Conservation (phyloP, 352 stramenopile genomes). For the Phytophthora melonis region DNA sequence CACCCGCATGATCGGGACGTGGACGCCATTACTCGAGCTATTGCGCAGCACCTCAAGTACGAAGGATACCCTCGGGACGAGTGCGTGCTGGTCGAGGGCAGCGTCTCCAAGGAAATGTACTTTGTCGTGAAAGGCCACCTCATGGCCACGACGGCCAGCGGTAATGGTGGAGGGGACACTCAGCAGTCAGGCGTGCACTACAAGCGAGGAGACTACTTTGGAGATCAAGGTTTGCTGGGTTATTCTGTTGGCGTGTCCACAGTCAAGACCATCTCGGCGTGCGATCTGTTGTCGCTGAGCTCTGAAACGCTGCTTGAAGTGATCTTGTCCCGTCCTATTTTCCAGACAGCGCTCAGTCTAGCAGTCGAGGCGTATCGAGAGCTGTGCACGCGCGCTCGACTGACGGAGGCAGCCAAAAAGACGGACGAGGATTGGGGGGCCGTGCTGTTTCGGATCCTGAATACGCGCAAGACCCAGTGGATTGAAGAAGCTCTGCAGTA, state of each 20-base stretch:
- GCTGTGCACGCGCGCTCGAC: constrained; percentile 31
- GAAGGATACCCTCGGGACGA: constrained; percentile 76
- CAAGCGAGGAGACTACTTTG: constrained; percentile 65
- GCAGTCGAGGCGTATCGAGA: constrained; percentile 62
- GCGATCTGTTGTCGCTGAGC: constrained; percentile 39
- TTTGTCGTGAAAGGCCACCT: constrained; percentile 73
- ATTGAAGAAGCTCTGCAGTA: constrained; percentile 37
- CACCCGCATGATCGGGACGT: constrained; percentile 44
- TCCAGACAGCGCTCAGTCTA: constrained; percentile 41
- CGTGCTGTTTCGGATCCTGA: constrained; percentile 48
- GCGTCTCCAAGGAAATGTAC: constrained; percentile 74
- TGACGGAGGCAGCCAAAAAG: constrained; percentile 7
- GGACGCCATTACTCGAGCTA: constrained; percentile 41
- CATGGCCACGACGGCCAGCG: constrained; percentile 28
- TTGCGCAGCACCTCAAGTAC: constrained; percentile 65
- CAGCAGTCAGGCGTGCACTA: constrained; percentile 22
- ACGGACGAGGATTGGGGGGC: constrained; percentile 54
- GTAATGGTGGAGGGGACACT: background rate
- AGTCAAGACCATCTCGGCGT: constrained; percentile 39
- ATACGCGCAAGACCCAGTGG: constrained; percentile 45
- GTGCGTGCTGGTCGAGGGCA: constrained; percentile 67
- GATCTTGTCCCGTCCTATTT: constrained; percentile 39
- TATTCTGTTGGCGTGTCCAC: constrained; percentile 55
- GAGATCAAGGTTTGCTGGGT: constrained; percentile 63
- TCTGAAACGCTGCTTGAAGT: constrained; percentile 60